A percentile compares a stretch with the other conserved stretches of the same genome.
Evolutionary conservation across 352 stramenopile genomes (phyloP).

Genomic region (Phytophthora hybrid): DNA sequence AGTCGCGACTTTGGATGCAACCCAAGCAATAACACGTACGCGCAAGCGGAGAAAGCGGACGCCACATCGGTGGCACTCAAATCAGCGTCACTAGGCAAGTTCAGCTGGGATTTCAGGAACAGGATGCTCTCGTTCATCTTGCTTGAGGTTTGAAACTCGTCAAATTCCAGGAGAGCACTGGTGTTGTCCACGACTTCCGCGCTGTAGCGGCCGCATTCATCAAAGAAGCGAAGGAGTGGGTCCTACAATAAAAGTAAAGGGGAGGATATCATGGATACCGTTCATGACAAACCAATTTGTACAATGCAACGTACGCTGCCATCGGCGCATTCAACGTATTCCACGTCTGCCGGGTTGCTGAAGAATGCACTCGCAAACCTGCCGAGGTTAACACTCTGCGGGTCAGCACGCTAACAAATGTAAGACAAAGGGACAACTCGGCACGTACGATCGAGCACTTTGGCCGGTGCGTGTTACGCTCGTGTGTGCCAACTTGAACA

Average conservation of each 20-base stretch:
- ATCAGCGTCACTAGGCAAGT: constrained; percentile 36
- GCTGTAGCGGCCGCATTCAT: constrained; percentile 66
- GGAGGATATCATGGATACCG: neutral
- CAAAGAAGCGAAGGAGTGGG: constrained; percentile 72
- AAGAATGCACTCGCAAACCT: constrained; percentile 76
- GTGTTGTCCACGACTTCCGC: constrained; percentile 58
- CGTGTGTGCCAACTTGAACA: constrained; percentile 67
- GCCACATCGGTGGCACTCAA: constrained; percentile 51
- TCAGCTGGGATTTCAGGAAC: constrained; percentile 52
- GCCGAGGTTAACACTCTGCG: neutral
- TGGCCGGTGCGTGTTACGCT: constrained; percentile 56
- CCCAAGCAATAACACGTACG: constrained; percentile 40
- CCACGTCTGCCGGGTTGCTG: constrained; percentile 58
- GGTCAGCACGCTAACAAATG: neutral
- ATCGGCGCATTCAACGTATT: constrained; percentile 60
- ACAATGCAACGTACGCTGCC: constrained; percentile 33
- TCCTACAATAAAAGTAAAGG: constrained; percentile 39
- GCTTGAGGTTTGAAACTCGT: constrained; percentile 43
- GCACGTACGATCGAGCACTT: constrained; percentile 55
- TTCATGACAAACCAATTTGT: neutral
- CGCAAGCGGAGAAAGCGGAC: constrained; percentile 67
- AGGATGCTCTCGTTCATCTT: constrained; percentile 45
- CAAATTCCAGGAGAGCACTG: constrained; percentile 46
- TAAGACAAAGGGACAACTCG: neutral
- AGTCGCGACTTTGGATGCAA: neutral